phyloP scores from a whole-genome alignment of 1,139 yeast species.

The Scheffersomyces illinoinensis region DNA sequence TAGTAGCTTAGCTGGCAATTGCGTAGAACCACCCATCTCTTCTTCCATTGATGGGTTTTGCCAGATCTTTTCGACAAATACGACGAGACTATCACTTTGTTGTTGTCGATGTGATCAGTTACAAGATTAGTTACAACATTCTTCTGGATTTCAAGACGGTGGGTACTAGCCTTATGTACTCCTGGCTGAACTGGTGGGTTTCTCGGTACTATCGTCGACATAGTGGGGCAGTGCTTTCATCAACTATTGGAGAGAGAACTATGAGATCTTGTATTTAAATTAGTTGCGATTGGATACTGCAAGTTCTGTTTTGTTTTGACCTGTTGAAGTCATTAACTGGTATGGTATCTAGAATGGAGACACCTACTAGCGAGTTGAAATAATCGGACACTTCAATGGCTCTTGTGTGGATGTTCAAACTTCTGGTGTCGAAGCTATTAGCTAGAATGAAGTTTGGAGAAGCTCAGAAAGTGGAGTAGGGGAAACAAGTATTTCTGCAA shows the following conservation, averaged over 20 bases:
- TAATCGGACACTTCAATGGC: neutral
- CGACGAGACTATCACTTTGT: constrained; percentile 8
- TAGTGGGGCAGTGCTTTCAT: neutral
- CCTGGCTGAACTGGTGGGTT: neutral
- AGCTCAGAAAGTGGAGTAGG: too few relatives aligned
- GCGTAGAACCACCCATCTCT: constrained; percentile 61
- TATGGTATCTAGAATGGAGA: neutral
- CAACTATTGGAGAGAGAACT: neutral
- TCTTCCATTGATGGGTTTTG: constrained; percentile 43
- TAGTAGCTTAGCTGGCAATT: constrained; percentile 56
- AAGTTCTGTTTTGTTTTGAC: neutral
- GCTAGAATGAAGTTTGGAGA: neutral
- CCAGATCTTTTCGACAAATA: constrained; percentile 22
- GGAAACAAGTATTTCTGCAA: neutral
- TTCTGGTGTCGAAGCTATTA: neutral
- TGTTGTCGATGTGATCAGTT: constrained; percentile 3
- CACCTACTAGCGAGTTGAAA: neutral
- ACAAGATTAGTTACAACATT: neutral
- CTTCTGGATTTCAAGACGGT: neutral
- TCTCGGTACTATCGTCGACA: neutral
- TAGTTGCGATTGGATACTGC: neutral
- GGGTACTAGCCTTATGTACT: neutral
- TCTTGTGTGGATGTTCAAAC: neutral
- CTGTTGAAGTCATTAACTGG: neutral
- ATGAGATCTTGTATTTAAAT: neutral